A percentile compares a stretch with the other conserved stretches of the same genome.
Evolutionary conservation across 2,329 filamentous ascomycete genomes (phyloP).

Genomic region (Ophiostoma perfectum): DNA sequence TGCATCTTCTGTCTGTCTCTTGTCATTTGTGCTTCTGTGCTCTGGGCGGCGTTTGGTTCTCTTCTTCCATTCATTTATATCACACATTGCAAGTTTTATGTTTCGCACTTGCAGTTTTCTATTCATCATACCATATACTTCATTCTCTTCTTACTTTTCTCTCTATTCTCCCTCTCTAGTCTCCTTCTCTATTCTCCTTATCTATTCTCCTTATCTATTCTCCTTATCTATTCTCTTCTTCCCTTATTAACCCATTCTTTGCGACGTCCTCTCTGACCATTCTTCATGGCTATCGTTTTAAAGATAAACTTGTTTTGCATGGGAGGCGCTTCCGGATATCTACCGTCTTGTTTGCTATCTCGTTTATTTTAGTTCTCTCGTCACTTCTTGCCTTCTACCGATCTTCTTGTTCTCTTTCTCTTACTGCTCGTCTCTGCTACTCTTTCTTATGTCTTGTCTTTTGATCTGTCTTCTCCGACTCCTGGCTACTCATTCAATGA

Average conservation of each 20-base stretch:
- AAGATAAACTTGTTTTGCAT: constrained; percentile 20
- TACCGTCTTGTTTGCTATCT: constrained; percentile 15
- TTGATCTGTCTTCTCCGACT: neutral
- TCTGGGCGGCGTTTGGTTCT: constrained; percentile 4
- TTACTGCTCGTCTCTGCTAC: neutral
- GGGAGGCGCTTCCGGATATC: constrained; percentile 21
- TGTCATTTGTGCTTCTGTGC: neutral
- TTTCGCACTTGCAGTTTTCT: neutral
- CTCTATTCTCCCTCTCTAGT: neutral
- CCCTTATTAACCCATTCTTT: neutral
- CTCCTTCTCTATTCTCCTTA: neutral
- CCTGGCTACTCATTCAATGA: constrained; percentile 7
- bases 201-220: neutral
- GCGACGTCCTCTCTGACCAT: no score
- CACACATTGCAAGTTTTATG: constrained; percentile 10
- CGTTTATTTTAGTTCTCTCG: constrained; percentile 11
- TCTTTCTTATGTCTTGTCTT: neutral
- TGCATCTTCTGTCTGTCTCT: neutral
- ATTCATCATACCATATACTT: constrained; percentile 3
- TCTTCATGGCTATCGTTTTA: neutral
- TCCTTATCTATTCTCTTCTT: neutral
- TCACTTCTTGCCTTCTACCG: neutral
- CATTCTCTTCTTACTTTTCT: neutral
- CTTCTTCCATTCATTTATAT: neutral
- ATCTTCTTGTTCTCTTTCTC: neutral